Evolutionary conservation across 495 filamentous ascomycete genomes (phyloP).

Genomic region (Aspergillus egyptiacus): DNA sequence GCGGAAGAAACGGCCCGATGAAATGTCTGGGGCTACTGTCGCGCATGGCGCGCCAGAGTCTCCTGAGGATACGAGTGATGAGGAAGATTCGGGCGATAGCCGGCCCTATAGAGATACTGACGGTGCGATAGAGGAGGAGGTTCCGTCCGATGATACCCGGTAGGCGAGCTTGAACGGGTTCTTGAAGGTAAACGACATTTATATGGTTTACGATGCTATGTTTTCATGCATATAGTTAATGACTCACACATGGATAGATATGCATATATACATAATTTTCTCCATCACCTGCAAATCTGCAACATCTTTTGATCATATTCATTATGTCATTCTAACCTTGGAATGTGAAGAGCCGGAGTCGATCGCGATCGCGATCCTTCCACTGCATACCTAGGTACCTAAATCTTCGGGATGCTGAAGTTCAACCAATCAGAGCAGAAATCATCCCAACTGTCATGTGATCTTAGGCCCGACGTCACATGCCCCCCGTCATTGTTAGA

Average conservation of each 20-base stretch:
- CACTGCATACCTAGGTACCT: too few species aligned
- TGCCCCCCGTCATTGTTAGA: not conserved
- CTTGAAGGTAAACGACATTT: not conserved
- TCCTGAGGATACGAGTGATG: slow-evolving; percentile 33
- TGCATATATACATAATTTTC: not conserved
- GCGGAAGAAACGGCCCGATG: slow-evolving; percentile 52
- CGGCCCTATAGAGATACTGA: slow-evolving; percentile 13
- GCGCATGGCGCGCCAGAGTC: slow-evolving; percentile 14
- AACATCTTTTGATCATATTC: not conserved
- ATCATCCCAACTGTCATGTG: too few species aligned
- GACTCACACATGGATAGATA: not conserved
- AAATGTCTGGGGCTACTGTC: slow-evolving; percentile 21
- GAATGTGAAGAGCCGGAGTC: too few species aligned
- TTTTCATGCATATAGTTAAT: slow-evolving; percentile 3
- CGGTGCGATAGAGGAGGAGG: slow-evolving; percentile 18
- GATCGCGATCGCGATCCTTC: too few species aligned
- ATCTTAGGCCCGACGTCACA: not conserved
- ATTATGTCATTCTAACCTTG: too few species aligned
- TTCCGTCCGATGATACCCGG: slow-evolving; percentile 7
- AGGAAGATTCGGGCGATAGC: slow-evolving; percentile 23
- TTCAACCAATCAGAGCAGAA: too few species aligned
- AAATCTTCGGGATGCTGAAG: too few species aligned
- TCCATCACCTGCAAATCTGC: not conserved
- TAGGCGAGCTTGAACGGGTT: not conserved
- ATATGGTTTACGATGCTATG: not conserved